Evolutionary conservation across 106 monocot genomes (phyloP).

Genomic region (Hemerocallis citrina): DNA sequence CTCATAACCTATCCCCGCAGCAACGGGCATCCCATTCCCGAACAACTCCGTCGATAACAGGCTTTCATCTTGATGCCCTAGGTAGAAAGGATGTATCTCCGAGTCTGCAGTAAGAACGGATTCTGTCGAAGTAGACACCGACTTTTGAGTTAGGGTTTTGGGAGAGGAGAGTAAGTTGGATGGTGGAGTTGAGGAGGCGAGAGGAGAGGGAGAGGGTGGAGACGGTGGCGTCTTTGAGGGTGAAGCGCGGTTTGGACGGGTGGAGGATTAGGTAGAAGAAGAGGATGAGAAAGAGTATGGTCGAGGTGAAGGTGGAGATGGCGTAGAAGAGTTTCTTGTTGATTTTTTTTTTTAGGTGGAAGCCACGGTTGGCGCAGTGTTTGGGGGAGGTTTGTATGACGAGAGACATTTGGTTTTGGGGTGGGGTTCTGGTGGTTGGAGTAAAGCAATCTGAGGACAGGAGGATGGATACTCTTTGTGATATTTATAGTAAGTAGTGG

Average conservation of each 20-base stretch:
- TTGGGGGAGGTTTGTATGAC: conserved; percentile 42
- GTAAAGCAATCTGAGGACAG: background rate
- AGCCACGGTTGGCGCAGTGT: conserved; percentile 57
- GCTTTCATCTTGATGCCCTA: conserved; percentile 22
- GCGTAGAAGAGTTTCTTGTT: conserved; percentile 47
- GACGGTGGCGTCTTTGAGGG: conserved; percentile 3
- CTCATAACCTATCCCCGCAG: conserved; percentile 7
- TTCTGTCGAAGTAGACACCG: conserved; percentile 1
- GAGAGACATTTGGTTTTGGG: conserved; percentile 80
- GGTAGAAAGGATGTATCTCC: conserved; percentile 11
- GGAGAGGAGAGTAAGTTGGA: conserved; percentile 7
- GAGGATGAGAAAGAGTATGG: conserved; percentile 26
- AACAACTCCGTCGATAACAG: conserved; percentile 30
- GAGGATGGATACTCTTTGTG: background rate
- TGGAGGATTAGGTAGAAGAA: conserved; percentile 10
- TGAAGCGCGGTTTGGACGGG: conserved; percentile 7
- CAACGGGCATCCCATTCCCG: conserved; percentile 32
- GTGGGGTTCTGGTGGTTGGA: background rate
- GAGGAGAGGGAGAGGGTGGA: conserved; percentile 5
- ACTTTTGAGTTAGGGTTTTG: conserved; percentile 4
- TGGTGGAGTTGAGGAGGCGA: background rate
- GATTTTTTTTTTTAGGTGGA: conserved; percentile 21
- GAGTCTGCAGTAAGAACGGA: background rate
- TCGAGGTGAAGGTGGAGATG: conserved; percentile 34
- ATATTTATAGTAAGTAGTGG: too few relatives aligned